Conservation (phyloP, 129 eudicot species). For the Centella asiatica region DNA sequence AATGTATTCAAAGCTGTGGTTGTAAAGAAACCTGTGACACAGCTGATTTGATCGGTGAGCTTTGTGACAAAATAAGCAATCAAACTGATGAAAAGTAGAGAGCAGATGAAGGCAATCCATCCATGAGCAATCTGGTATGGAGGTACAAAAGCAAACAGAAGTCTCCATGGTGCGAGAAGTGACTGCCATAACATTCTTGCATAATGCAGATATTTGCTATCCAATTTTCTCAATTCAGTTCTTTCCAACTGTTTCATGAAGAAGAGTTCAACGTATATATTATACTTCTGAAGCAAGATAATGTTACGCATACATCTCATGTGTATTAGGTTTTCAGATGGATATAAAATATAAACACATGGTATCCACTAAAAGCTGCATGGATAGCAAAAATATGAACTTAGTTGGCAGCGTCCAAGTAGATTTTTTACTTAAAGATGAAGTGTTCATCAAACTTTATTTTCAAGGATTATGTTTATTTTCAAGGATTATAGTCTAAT, state of each 20-base stretch:
- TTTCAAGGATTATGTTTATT: too few species aligned
- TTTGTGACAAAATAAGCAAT: constrained; percentile 79
- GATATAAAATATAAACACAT: too few species aligned
- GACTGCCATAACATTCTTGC: constrained; percentile 48
- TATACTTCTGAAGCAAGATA: not conserved
- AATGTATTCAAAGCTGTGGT: not conserved
- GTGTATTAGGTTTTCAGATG: too few species aligned
- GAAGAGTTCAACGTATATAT: not conserved
- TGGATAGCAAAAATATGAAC: too few species aligned
- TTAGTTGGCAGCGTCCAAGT: too few species aligned
- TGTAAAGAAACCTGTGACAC: constrained; percentile 62
- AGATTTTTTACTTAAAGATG: too few species aligned
- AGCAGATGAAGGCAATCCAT: constrained; percentile 82
- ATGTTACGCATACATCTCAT: too few species aligned
- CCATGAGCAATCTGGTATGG: constrained; percentile 94
- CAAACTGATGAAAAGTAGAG: constrained; percentile 68
- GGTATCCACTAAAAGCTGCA: too few species aligned
- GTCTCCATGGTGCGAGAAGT: constrained; percentile 70
- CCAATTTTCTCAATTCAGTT: constrained; percentile 31
- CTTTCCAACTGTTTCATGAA: constrained; percentile 38
- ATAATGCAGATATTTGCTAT: constrained; percentile 17
- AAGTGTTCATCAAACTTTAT: too few species aligned
- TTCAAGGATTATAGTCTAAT: too few species aligned
- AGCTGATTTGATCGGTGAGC: constrained; percentile 78
- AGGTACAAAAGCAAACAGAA: constrained; percentile 87